Evolutionary conservation across 208 protist species (phyloP).

Genomic region (Trypanosoma vivax): DNA sequence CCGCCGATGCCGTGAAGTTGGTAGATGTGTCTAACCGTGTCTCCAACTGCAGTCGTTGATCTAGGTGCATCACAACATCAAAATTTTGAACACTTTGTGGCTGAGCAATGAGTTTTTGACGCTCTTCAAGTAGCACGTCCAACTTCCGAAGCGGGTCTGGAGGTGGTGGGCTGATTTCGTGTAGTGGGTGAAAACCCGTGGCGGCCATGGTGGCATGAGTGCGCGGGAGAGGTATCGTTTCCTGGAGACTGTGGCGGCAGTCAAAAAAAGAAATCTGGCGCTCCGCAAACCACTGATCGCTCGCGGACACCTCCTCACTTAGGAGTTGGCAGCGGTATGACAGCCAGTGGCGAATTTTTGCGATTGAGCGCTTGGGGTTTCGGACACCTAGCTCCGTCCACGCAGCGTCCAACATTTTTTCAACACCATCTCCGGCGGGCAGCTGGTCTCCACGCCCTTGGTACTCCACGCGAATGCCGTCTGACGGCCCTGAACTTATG

Average conservation of each 20-base stretch:
- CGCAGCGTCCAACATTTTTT: conserved; percentile 20
- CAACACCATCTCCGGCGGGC: not conserved
- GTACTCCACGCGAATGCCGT: conserved; percentile 26
- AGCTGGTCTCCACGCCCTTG: conserved; percentile 4
- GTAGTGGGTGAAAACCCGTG: conserved; percentile 3
- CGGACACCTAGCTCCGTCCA: conserved; percentile 46
- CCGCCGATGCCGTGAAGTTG: conserved; percentile 30
- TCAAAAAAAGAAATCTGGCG: conserved; percentile 51
- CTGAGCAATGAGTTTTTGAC: conserved; percentile 26
- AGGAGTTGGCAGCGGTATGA: conserved; percentile 44
- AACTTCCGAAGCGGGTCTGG: conserved; percentile 26
- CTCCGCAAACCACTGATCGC: conserved; percentile 50
- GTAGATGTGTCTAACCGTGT: conserved; percentile 35
- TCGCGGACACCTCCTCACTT: conserved; percentile 47
- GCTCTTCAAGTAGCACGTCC: conserved; percentile 26
- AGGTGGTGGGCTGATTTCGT: not conserved
- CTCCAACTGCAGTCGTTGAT: conserved; percentile 68
- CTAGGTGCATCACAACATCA: conserved; percentile 39
- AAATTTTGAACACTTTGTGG: conserved; percentile 36
- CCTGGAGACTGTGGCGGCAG: conserved; percentile 51
- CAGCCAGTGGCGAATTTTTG: conserved; percentile 52
- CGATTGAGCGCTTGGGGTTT: conserved; percentile 38
- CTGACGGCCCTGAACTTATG: conserved; percentile 1
- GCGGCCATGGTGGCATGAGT: conserved; percentile 4
- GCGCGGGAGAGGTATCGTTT: conserved; percentile 21